Conservation (phyloP, 768 basidiomycete genomes). For the Collybia sordida region DNA sequence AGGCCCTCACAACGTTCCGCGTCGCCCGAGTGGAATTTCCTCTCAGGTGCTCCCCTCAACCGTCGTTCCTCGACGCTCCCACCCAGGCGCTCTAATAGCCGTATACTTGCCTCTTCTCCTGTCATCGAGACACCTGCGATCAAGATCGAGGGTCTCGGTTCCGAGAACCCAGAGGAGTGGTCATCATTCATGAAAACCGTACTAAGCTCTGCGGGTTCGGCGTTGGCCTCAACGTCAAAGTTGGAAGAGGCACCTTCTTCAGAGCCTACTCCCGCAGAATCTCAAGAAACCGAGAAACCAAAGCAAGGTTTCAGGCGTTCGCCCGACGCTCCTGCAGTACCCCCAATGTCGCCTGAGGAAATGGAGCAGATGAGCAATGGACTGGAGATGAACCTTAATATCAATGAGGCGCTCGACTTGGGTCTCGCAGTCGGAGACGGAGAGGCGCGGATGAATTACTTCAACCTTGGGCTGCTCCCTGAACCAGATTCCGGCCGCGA, state of each 20-base stretch:
- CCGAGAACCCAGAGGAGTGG: conserved; percentile 39
- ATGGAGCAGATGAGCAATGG: conserved; percentile 32
- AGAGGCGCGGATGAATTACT: conserved; percentile 31
- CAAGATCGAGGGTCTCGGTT: conserved; percentile 29
- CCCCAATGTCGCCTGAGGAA: conserved; percentile 33
- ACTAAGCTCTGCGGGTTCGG: conserved; percentile 20
- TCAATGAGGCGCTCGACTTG: conserved; percentile 38
- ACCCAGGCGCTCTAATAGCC: conserved; percentile 3
- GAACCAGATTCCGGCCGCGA: conserved; percentile 32
- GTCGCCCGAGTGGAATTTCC: conserved; percentile 41
- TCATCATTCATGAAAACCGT: conserved; percentile 39
- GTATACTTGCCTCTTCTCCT: conserved; percentile 2
- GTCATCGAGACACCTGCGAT: conserved; percentile 21
- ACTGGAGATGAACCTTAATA: conserved; percentile 35
- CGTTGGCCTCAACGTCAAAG: conserved; percentile 8
- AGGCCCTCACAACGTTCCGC: conserved; percentile 28
- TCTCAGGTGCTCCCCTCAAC: conserved; percentile 26
- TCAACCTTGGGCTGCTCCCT: conserved; percentile 32
- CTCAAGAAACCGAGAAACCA: not conserved
- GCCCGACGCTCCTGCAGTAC: conserved; percentile 9
- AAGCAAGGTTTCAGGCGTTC: no score
- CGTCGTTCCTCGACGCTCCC: conserved; percentile 31
- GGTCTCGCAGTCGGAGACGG: conserved; percentile 34
- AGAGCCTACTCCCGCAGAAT: conserved; percentile 1
- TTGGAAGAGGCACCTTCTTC: not conserved